Conservation (phyloP, 1,284 basidiomycete species). For the Trichosporon sp. region DNA sequence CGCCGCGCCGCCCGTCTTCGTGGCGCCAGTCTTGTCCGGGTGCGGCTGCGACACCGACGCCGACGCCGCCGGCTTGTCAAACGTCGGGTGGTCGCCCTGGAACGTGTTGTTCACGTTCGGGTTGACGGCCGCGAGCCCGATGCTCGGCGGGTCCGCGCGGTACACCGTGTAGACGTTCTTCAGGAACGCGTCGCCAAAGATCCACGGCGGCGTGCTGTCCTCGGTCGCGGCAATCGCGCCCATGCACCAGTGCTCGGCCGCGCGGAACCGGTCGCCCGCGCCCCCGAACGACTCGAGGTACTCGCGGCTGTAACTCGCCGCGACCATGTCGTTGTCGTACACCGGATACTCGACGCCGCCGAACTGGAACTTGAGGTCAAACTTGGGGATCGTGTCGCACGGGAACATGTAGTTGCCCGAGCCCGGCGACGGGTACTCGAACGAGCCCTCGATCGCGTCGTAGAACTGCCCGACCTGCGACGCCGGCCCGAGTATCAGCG, state of each 20-base stretch:
- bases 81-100: slow-evolving; percentile 2
- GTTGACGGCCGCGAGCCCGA: slow-evolving; percentile 68
- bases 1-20: not conserved
- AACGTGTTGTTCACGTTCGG: not conserved
- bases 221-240: not conserved
- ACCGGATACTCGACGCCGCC: slow-evolving; percentile 6
- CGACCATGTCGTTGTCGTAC: slow-evolving; percentile 5
- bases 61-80: not conserved
- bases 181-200: slow-evolving; percentile 50
- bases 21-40: not conserved
- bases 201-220: slow-evolving; percentile 50
- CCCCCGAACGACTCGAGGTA: not conserved
- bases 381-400: slow-evolving; percentile 14
- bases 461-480: not conserved
- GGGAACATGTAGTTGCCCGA: slow-evolving; percentile 20
- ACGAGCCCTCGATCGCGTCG: not conserved
- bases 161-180: slow-evolving; percentile 90
- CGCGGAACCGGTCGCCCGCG: not conserved
- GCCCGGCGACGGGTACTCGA: slow-evolving; percentile 2
- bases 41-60: not conserved
- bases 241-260: not conserved
- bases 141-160: slow-evolving; percentile 65
- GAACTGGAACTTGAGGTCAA: slow-evolving; percentile 1
- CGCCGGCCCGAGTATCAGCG: not conserved
- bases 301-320: not conserved